Base-by-base conservation (phyloP, 441 rosid species). In the Croton laevigatus region DNA sequence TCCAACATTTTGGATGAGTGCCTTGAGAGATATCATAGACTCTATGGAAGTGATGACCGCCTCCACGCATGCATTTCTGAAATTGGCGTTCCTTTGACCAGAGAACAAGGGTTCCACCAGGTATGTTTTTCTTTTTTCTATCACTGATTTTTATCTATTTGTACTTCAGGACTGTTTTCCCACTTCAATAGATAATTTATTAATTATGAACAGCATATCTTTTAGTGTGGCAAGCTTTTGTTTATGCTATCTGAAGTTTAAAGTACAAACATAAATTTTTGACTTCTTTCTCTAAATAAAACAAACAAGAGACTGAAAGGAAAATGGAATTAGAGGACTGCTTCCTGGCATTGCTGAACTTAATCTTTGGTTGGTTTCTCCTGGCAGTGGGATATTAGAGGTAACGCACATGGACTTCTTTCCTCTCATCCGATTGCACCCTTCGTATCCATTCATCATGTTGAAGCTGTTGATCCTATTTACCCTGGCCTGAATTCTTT, bases 31-130 rank as follows among this genome's bases (percentile, higher is more conserved):
- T 93, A 93, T 65, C 96, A 92, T 0, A 87, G 83, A 75, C 83
- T 91, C 22, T 88, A 94, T 61, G 98, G 98, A 12, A 91, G 97
- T 69, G 96, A 91, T 75, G 98, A 94, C 79, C 88, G 98, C 3
- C 86, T 94, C 13, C 96, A 89, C 38, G 96, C 97, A 63, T 94
- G 98, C 75, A 91, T 91, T 73, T 81, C 97, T 0, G 98, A 93
- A 72, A 88, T 93, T 0, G 97, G 98, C 16, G 83, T 93, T 81
- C 96, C 98, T 70, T 71, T 93, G 62, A 80, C 94, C 4, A 85
- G 81, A 74, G 98, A 93, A 72, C 85, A 74, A 53, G 97, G 97
- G 19, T 93, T 93, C 79, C 98, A 93, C 69, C 98, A 93, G 96
- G 98, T 90, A 64, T 32, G 66, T 49, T 16, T 59, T 17, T 44